Evolutionary conservation across 116 monocot genomes (phyloP), one percentile per base, ranked within the genome.

Genomic region (Dioscorea cayenensis): DNA sequence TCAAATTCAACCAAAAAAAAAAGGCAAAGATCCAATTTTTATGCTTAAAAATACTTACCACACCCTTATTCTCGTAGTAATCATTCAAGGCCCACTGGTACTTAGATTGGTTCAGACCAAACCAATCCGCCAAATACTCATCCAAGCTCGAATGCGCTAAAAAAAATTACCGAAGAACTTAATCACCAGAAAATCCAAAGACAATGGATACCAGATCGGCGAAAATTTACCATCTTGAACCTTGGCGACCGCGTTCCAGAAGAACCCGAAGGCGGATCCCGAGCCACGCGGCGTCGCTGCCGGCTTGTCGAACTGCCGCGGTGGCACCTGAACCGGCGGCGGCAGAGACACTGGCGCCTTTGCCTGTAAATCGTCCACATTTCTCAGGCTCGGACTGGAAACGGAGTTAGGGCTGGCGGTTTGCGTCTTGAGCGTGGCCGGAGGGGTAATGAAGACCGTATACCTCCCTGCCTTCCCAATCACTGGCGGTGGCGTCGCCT

Each of bases 31-130:
- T 25, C 16, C 20, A 22, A 63, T 36, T 37, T 27, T 66, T 66
- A 13, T 8, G 16, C 2, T 4, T 38, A 14, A 66, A 36, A 32
- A 21, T 20, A 83, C 86, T 86, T 64, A 86, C 89, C 75, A 74
- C 38, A 72, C 69, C 83, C 11, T 75, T 83, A 79, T 48, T 83
- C 65, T 86, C 89, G 36, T 81, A 84, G 72, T 86, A 83, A 73
- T 90, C 89, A 65, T 90, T 84, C 77, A 90, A 66, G 2, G 85
- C 89, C 89, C 89, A 90, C 70, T 90, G 89, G 28, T 90, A 90
- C 79, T 79, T 90, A 11, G 86, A 90, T 71, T 86, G 89, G 65
- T 86, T 72, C 74, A 90, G 72, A 27, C 89, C 89, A 23, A 90
- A 77, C 89, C 89, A 90, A 23, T 86, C 76, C 65, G 89, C 83